Evolutionary conservation across 106 monocot species (phyloP).

Genomic region (Dactylorhiza incarnata): DNA sequence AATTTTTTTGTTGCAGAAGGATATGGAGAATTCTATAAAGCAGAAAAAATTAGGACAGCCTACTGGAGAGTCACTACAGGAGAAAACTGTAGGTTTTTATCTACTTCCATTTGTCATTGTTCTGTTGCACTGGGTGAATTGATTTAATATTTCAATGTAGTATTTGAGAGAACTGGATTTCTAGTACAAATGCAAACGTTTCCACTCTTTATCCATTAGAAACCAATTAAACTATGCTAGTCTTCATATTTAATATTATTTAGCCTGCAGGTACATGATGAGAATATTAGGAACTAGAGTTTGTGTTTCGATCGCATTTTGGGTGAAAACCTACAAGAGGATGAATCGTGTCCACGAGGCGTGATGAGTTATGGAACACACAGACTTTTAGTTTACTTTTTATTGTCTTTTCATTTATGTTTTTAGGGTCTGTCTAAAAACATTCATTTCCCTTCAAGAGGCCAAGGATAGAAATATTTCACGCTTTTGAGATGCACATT

Average conservation of each 20-base stretch:
- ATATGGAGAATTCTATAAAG: conserved; percentile 69
- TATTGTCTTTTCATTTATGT: no score
- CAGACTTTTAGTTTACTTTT: no score
- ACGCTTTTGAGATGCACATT: no score
- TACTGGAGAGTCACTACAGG: conserved; percentile 70
- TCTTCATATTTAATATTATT: neutral
- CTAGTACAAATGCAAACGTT: neutral
- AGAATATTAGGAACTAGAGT: no score
- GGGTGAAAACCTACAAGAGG: no score
- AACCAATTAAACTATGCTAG: neutral
- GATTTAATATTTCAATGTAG: neutral
- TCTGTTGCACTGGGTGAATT: neutral
- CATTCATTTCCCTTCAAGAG: no score
- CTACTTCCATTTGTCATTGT: neutral
- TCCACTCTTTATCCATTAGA: neutral
- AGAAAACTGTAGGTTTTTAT: conserved; percentile 64
- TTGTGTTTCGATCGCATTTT: no score
- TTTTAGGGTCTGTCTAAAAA: no score
- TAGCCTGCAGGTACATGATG: neutral
- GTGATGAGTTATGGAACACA: no score
- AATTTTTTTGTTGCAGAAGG: conserved; percentile 48
- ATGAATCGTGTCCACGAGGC: no score
- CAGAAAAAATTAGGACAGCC: conserved; percentile 56
- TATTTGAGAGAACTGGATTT: neutral
- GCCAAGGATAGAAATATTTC: no score